Conservation (phyloP, 2,329 filamentous ascomycete species). For the Fusarium torreyae region DNA sequence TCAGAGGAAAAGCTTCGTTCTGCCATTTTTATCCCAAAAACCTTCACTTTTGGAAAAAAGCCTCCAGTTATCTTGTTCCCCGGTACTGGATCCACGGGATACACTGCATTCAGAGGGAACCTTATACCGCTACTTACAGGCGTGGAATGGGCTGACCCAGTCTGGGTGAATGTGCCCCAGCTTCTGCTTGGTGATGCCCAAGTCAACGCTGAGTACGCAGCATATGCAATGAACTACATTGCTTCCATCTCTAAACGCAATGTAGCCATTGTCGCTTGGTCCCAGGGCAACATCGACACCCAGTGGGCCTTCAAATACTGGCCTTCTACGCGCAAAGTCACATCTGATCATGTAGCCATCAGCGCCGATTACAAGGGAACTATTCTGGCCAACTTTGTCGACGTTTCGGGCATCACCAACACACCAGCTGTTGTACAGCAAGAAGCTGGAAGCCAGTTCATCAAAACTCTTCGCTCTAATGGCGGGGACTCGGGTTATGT, state of each 20-base stretch:
- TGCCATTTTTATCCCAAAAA: conserved; percentile 10
- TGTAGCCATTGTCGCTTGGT: conserved; percentile 7
- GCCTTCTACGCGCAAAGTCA: conserved; percentile 14
- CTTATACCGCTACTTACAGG: conserved; percentile 16
- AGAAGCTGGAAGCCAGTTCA: conserved; percentile 14
- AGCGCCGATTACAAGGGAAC: conserved; percentile 26
- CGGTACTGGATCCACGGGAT: conserved; percentile 14
- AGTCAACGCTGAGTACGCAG: conserved; percentile 18
- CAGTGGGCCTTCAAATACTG: conserved; percentile 34
- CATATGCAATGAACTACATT: conserved; percentile 19
- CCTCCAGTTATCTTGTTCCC: conserved; percentile 15
- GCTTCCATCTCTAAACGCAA: background rate
- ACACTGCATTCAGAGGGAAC: conserved; percentile 2
- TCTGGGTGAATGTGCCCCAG: conserved; percentile 11
- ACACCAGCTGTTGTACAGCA: conserved; percentile 15
- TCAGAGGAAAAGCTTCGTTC: conserved; percentile 10
- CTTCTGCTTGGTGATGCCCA: conserved; percentile 5
- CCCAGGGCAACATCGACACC: conserved; percentile 15
- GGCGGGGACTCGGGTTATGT: conserved; percentile 16
- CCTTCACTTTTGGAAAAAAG: conserved; percentile 11
- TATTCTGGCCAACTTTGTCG: background rate
- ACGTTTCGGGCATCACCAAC: background rate
- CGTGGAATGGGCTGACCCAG: conserved; percentile 21
- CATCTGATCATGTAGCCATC: conserved; percentile 15
- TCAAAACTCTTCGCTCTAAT: conserved; percentile 6